phyloP scores from a whole-genome alignment of 2,329 filamentous ascomycete species.

The Fusarium sp. region DNA sequence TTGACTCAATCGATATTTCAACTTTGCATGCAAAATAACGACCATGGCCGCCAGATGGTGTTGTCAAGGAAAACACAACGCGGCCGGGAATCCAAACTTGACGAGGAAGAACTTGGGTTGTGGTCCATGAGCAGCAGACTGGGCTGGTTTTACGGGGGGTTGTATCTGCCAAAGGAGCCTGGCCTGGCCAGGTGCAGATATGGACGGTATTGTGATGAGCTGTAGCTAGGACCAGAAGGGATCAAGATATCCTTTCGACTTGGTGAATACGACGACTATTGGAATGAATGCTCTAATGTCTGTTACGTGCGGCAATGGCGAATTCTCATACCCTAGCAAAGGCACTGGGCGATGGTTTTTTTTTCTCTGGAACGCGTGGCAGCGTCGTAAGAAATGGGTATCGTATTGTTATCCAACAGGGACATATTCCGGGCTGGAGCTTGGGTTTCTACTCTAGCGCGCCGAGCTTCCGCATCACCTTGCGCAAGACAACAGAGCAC shows the following conservation, averaged over 20 bases:
- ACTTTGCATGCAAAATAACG: slow-evolving; percentile 21
- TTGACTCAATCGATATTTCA: slow-evolving; percentile 23
- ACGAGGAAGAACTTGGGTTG: slow-evolving; percentile 26
- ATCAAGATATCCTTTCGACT: slow-evolving; percentile 30
- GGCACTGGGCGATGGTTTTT: slow-evolving; percentile 21
- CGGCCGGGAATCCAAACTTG: slow-evolving; percentile 27
- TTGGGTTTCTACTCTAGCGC: neutral
- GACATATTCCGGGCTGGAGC: neutral
- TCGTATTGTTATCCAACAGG: slow-evolving; percentile 24
- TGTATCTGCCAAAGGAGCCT: slow-evolving; percentile 29
- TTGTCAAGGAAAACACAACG: slow-evolving; percentile 15
- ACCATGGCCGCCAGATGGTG: slow-evolving; percentile 23
- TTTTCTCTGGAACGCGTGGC: slow-evolving; percentile 31
- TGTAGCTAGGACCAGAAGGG: slow-evolving; percentile 39
- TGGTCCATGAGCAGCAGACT: slow-evolving; percentile 18
- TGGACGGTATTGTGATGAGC: slow-evolving; percentile 33
- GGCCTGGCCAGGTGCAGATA: slow-evolving; percentile 36
- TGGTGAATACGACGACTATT: slow-evolving; percentile 49
- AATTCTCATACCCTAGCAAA: neutral
- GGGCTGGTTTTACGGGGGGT: slow-evolving; percentile 21
- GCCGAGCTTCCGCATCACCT: neutral
- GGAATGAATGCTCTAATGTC: slow-evolving; percentile 41
- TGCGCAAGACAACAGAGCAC: neutral
- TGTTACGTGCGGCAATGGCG: neutral
- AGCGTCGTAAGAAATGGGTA: slow-evolving; percentile 36